Conservation (phyloP, 495 filamentous ascomycete species). For the Parmelia sp. region DNA sequence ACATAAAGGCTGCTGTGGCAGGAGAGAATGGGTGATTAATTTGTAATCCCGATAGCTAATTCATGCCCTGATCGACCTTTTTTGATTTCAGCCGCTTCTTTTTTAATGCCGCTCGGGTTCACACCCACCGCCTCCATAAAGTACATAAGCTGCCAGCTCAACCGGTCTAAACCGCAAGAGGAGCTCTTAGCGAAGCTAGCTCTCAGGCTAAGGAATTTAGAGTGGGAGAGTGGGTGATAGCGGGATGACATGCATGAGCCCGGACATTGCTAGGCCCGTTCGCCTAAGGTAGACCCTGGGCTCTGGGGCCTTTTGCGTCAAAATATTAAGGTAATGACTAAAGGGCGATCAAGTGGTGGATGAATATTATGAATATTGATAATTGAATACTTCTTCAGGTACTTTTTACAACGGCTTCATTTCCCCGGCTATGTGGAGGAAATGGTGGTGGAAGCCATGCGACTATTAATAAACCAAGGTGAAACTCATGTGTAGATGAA, state of each 20-base stretch:
- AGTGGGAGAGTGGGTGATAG: background rate
- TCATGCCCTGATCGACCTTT: background rate
- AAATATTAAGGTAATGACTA: background rate
- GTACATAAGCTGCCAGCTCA: background rate
- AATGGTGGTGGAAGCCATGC: too few species aligned
- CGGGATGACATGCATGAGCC: constrained; percentile 5
- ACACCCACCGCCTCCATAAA: too few species aligned
- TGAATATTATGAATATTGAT: too few species aligned
- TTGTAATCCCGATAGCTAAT: background rate
- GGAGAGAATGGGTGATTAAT: background rate
- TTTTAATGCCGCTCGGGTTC: too few species aligned
- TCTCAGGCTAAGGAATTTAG: background rate
- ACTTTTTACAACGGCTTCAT: too few species aligned
- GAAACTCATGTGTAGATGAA: too few species aligned
- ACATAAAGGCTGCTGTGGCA: background rate
- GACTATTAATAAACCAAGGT: too few species aligned
- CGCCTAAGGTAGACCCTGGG: background rate
- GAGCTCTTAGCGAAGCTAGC: background rate
- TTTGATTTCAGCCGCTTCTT: background rate
- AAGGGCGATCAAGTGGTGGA: too few species aligned
- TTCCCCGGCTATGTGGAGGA: too few species aligned
- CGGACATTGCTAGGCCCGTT: background rate
- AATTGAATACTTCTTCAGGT: too few species aligned
- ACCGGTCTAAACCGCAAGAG: background rate
- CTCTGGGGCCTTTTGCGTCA: background rate